phyloP scores from a whole-genome alignment of 2,329 filamentous ascomycete genomes.

The Zasmidium cellare region DNA sequence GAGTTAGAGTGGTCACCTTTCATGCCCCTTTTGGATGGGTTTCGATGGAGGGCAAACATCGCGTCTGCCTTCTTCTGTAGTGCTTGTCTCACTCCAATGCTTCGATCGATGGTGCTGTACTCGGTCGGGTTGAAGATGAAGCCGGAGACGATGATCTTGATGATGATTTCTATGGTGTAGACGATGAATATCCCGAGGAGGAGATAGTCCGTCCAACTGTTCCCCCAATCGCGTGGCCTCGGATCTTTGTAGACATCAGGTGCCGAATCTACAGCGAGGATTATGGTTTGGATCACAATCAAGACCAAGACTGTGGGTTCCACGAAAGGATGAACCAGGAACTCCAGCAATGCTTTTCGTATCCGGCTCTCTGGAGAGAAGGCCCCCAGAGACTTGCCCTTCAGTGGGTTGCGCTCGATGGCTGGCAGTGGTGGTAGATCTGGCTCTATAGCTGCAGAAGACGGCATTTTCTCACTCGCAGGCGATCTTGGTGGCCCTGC shows the following conservation, averaged over 20 bases:
- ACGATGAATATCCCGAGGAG: conserved; percentile 81
- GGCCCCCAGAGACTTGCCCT: conserved; percentile 80
- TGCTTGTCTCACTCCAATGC: conserved; percentile 71
- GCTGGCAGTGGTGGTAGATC: conserved; percentile 26
- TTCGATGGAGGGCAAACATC: conserved; percentile 79
- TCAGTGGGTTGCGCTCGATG: conserved; percentile 69
- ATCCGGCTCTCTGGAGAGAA: conserved; percentile 77
- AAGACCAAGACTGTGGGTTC: conserved; percentile 84
- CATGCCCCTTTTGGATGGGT: conserved; percentile 60
- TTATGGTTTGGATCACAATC: conserved; percentile 82
- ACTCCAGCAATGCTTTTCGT: conserved; percentile 72
- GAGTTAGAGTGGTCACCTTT: conserved; percentile 26
- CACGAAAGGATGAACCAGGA: conserved; percentile 81
- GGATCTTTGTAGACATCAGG: conserved; percentile 63
- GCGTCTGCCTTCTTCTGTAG: conserved; percentile 73
- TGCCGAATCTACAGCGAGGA: conserved; percentile 79
- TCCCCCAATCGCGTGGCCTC: conserved; percentile 66
- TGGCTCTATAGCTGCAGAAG: conserved; percentile 31
- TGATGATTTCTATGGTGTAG: conserved; percentile 82
- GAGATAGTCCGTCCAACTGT: conserved; percentile 70
- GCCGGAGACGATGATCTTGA: conserved; percentile 88
- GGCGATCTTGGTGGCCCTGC: conserved; percentile 27
- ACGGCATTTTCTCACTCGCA: conserved; percentile 32
- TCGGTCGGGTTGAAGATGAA: conserved; percentile 87
- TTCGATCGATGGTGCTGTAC: conserved; percentile 85